Conservation (phyloP, 345 rosid genomes). For the Pugionium cornutum region DNA sequence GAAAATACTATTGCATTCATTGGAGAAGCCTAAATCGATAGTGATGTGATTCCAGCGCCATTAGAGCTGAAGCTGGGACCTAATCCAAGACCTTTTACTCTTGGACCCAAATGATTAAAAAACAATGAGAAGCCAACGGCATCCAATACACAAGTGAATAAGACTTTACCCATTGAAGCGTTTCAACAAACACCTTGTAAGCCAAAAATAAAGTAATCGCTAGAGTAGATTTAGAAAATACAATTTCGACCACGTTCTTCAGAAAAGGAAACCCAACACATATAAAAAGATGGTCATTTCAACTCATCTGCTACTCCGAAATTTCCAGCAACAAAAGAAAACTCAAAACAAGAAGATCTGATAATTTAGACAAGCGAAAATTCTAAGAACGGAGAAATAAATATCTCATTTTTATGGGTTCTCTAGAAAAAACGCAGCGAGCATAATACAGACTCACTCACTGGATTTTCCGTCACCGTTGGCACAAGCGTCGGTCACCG, state of each 20-base stretch:
- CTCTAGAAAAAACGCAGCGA: neutral
- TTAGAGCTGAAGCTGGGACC: neutral
- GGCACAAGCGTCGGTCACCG: too few relatives aligned
- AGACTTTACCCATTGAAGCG: slow-evolving; percentile 20
- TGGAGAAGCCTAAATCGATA: slow-evolving; percentile 8
- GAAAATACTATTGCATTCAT: neutral
- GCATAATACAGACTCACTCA: too few relatives aligned
- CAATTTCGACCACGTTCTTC: slow-evolving; percentile 12
- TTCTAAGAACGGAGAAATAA: neutral
- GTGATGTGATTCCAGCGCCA: slow-evolving; percentile 5
- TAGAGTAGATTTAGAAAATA: neutral
- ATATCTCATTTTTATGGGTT: neutral
- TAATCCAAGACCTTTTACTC: neutral
- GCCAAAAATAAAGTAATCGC: slow-evolving; percentile 2
- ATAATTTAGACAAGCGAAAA: neutral
- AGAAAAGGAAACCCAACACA: neutral
- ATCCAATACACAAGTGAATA: neutral
- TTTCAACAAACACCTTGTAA: slow-evolving; percentile 34
- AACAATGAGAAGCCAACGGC: neutral
- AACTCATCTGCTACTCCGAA: neutral
- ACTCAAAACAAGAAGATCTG: slow-evolving; percentile 6
- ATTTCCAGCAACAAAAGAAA: neutral
- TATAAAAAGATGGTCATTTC: neutral
- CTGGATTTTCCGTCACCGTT: too few relatives aligned
- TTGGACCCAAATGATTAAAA: neutral